Conservation (phyloP, 2,329 filamentous ascomycete genomes). For the Ophiognomonia clavigignenti-juglandacearum region DNA sequence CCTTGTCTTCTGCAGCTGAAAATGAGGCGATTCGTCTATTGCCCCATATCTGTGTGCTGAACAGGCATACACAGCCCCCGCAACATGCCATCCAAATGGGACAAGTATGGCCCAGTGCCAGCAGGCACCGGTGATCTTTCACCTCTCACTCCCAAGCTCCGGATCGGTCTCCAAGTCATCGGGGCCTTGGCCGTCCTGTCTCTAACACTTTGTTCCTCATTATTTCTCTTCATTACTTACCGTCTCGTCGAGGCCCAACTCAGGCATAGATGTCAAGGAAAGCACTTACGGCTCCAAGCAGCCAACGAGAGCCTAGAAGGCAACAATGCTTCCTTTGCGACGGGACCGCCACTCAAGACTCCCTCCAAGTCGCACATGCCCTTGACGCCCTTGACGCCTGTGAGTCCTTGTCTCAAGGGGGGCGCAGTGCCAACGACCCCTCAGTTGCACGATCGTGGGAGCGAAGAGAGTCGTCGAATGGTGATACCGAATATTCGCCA, state of each 20-base stretch:
- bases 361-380: no score
- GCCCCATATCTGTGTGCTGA: no score
- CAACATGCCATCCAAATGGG: neutral
- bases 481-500: constrained; percentile 2
- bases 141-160: neutral
- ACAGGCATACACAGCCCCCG: no score
- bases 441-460: neutral
- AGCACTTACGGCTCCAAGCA: neutral
- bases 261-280: neutral
- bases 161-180: constrained; percentile 1
- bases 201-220: neutral
- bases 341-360: no score
- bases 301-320: neutral
- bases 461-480: neutral
- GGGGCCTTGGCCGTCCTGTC: constrained; percentile 1
- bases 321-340: no score
- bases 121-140: constrained; percentile 1
- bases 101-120: neutral
- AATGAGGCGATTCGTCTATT: no score
- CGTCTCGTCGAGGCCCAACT: constrained; percentile 1
- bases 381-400: neutral
- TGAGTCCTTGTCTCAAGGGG: neutral
- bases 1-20: no score
- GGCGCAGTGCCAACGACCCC: neutral
- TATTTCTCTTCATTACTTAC: constrained; percentile 8